These are phyloP conservation scores for Wickerhamiella spandovensis DNA, from an alignment of 805 yeast genomes.

Conservation along the genomic window DNA sequence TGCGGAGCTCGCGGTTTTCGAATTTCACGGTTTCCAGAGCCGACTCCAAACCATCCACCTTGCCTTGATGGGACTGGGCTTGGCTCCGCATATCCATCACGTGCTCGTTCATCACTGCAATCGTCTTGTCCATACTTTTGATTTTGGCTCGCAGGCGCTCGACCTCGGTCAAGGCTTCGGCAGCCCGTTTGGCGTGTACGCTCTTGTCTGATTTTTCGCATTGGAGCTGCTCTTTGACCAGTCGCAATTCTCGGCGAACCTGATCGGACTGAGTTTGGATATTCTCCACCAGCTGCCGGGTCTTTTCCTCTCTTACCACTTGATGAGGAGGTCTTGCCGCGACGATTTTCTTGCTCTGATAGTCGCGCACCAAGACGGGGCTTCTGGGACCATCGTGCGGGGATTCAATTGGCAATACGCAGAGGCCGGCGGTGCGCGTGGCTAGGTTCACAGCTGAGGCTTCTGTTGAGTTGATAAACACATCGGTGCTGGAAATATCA, in stretches of 20 bases:
- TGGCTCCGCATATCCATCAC: neutral
- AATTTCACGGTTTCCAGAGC: neutral
- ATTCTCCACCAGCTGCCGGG: neutral
- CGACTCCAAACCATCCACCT: neutral
- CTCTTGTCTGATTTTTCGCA: neutral
- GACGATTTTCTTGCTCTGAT: neutral
- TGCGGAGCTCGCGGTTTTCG: neutral
- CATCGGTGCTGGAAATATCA: neutral
- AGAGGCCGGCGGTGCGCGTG: neutral
- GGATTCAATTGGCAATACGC: neutral
- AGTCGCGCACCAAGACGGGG: neutral
- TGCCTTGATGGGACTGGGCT: neutral
- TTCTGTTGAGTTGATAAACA: neutral
- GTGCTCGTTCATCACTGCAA: neutral
- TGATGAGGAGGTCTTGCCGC: neutral
- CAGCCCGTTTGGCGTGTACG: neutral
- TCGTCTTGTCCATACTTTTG: neutral
- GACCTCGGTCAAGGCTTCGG: neutral
- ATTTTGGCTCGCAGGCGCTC: neutral
- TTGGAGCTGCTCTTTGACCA: neutral
- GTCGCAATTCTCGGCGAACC: neutral
- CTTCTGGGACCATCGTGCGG: neutral
- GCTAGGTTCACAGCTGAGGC: neutral
- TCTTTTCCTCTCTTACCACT: neutral
- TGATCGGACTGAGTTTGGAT: neutral